These are phyloP conservation scores for Ceratobasidium papillatum DNA, from an alignment of 1,284 basidiomycete species.

Conservation along the genomic window DNA sequence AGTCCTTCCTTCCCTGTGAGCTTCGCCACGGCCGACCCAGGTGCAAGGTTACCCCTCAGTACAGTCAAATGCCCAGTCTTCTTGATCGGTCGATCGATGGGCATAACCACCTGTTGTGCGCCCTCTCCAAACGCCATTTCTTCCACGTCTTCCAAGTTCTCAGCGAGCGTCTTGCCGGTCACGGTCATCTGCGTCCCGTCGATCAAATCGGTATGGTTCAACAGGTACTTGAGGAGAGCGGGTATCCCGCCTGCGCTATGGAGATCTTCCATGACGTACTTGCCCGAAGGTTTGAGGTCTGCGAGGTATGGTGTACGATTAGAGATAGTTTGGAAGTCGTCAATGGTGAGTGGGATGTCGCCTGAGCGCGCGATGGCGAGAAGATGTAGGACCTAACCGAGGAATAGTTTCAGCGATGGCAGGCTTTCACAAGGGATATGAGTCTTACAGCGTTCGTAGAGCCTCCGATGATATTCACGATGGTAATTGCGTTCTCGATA, in stretches of 20 bases:
- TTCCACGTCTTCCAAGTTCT: conserved; percentile 85
- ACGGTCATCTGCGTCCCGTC: conserved; percentile 92
- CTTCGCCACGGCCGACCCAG: conserved; percentile 93
- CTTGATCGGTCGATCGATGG: conserved; percentile 88
- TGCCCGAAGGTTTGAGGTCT: conserved; percentile 93
- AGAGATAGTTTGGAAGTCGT: conserved; percentile 91
- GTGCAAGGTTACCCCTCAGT: conserved; percentile 88
- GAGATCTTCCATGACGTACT: conserved; percentile 97
- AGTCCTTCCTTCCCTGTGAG: conserved; percentile 96
- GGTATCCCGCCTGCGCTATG: conserved; percentile 93
- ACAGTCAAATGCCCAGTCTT: conserved; percentile 92
- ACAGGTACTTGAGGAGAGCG: conserved; percentile 81
- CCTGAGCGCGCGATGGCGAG: conserved; percentile 94
- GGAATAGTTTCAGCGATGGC: conserved; percentile 37
- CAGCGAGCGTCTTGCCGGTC: conserved; percentile 91
- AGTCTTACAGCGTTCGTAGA: conserved; percentile 86
- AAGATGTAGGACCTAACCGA: conserved; percentile 78
- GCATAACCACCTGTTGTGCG: conserved; percentile 84
- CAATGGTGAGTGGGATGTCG: conserved; percentile 86
- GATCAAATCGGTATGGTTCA: conserved; percentile 87
- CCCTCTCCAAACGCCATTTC: conserved; percentile 76
- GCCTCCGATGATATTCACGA: conserved; percentile 86
- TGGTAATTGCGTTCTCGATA: conserved; percentile 90
- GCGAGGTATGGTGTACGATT: conserved; percentile 94
- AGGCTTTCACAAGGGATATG: conserved; percentile 33